These are phyloP conservation scores for Zygoascus tannicola DNA, from an alignment of 805 yeast genomes.

Conservation along the genomic window DNA sequence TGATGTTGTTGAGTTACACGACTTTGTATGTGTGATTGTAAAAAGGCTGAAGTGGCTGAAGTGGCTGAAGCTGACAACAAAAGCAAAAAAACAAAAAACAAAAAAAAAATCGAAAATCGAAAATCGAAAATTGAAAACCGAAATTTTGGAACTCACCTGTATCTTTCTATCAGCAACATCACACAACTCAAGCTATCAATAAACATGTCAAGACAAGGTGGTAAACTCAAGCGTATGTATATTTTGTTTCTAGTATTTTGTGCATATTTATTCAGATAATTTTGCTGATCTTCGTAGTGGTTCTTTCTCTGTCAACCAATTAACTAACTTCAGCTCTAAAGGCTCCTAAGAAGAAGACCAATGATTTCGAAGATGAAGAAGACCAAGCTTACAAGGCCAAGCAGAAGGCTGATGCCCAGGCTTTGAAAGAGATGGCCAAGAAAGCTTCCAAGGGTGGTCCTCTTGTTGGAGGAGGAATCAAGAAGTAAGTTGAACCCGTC, in stretches of 20 bases:
- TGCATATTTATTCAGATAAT: no score
- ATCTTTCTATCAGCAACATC: no score
- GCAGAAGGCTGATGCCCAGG: conserved; percentile 91
- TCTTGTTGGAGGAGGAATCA: conserved; percentile 87
- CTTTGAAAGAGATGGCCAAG: conserved; percentile 81
- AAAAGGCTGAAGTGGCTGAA: no score
- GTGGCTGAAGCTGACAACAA: no score
- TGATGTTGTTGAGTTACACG: no score
- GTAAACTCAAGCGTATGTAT: conserved; percentile 76
- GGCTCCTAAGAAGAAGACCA: conserved; percentile 75
- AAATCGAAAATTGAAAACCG: no score
- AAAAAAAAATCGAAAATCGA: no score
- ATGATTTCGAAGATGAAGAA: conserved; percentile 65
- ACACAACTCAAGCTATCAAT: no score
- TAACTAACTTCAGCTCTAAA: conserved; percentile 39
- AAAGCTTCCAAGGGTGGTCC: conserved; percentile 89
- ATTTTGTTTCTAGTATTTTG: not conserved
- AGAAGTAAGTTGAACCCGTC: conserved; percentile 43
- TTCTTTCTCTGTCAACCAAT: not conserved
- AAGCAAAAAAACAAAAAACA: no score
- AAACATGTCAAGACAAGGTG: conserved; percentile 92
- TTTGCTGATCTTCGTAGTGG: not conserved
- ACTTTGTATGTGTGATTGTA: no score
- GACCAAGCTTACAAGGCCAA: conserved; percentile 85
- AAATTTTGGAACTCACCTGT: no score